These are phyloP conservation scores for Pulveroboletus sp. DNA, from an alignment of 768 basidiomycete genomes.

Conservation along the genomic window DNA sequence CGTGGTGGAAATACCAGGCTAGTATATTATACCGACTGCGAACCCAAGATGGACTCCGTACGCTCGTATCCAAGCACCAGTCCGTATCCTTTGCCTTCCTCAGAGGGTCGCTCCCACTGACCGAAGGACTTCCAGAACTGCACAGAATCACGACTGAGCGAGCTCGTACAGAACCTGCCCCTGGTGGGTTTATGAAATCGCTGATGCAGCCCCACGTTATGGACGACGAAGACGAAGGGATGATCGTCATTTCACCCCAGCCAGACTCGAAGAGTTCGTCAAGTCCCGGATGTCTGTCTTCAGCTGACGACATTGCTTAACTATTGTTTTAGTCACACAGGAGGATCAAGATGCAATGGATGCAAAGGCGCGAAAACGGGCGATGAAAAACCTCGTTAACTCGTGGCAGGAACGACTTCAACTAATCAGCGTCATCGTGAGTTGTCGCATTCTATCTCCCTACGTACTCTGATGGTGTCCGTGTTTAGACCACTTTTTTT, in stretches of 20 bases:
- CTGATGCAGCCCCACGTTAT: constrained; percentile 11
- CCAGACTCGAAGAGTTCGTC: constrained; percentile 21
- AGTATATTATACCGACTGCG: neutral
- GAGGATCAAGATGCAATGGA: constrained; percentile 47
- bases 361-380: constrained; percentile 40
- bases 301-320: neutral
- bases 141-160: constrained; percentile 13
- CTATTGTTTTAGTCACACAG: constrained; percentile 36
- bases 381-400: constrained; percentile 47
- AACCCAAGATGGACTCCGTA: constrained; percentile 9
- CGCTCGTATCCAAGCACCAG: constrained; percentile 6
- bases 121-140: constrained; percentile 2
- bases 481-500: constrained; percentile 55
- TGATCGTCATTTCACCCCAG: neutral
- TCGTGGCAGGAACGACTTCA: constrained; percentile 62
- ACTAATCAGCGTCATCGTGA: constrained; percentile 54
- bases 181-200: constrained; percentile 19
- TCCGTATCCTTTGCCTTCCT: neutral
- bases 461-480: neutral
- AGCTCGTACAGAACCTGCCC: constrained; percentile 17
- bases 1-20: neutral
- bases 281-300: neutral
- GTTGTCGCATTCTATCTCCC: constrained; percentile 14
- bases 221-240: constrained; percentile 15
- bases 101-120: neutral